Percentiles rank a stretch among this genome's conserved stretches.
These are phyloP conservation scores for Xerocomellus amylosporus DNA, from an alignment of 768 basidiomycete species.

Conservation along the genomic window DNA sequence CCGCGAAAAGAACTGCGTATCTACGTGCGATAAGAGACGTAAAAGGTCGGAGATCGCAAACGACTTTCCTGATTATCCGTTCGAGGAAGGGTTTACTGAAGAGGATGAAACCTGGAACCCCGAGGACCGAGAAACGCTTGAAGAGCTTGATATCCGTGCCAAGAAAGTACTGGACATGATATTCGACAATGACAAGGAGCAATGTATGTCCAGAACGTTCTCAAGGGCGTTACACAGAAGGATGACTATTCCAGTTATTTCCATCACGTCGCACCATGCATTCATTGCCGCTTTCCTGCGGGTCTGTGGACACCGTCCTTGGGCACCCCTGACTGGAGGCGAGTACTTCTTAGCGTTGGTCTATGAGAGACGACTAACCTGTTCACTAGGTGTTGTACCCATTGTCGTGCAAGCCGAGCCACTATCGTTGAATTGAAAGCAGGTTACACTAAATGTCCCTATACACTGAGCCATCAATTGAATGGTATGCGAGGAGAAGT, in stretches of 20 bases:
- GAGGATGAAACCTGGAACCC: slow-evolving; percentile 60
- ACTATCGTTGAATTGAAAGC: slow-evolving; percentile 6
- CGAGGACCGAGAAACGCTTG: slow-evolving; percentile 50
- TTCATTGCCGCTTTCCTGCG: slow-evolving; percentile 56
- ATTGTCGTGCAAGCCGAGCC: slow-evolving; percentile 21
- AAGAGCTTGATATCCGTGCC: slow-evolving; percentile 48
- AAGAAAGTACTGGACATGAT: slow-evolving; percentile 51
- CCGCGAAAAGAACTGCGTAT: slow-evolving; percentile 63
- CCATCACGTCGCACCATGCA: slow-evolving; percentile 65
- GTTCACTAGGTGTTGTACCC: slow-evolving; percentile 24
- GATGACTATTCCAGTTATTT: slow-evolving; percentile 46
- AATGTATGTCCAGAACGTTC: slow-evolving; percentile 43
- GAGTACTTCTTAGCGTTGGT: slow-evolving; percentile 18
- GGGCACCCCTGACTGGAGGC: slow-evolving; percentile 64
- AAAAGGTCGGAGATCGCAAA: slow-evolving; percentile 45
- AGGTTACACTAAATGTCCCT: not conserved
- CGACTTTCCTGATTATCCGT: slow-evolving; percentile 47
- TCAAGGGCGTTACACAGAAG: not conserved
- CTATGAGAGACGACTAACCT: slow-evolving; percentile 1
- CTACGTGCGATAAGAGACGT: slow-evolving; percentile 68
- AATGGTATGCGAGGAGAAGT: not conserved
- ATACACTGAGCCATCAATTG: not conserved
- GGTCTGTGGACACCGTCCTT: slow-evolving; percentile 43
- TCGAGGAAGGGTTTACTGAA: slow-evolving; percentile 61
- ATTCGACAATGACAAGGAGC: slow-evolving; percentile 43